Base-by-base conservation (phyloP, 2,329 filamentous ascomycete genomes). In the Ophiocordyceps unilateralis region DNA sequence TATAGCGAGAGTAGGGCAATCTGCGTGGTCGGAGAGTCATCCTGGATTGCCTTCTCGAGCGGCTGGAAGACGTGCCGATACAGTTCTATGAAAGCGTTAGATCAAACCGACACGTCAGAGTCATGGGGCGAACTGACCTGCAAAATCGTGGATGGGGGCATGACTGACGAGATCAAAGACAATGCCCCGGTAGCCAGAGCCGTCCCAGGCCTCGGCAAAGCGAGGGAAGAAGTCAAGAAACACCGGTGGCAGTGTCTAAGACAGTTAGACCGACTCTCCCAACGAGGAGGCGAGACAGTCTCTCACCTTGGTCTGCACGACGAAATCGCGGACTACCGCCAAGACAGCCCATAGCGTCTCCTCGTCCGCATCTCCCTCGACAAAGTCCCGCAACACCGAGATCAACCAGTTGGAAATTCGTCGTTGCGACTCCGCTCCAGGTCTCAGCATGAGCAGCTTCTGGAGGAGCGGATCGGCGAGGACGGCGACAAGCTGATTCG, bases 401-500 rank as follows among this genome's bases (percentile, higher is more conserved):
- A 63, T 56, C 37, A 81, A 55, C 77, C 77, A 81, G 50, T 72
- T 70, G 38, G 69, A 64, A 38, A 77, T 65, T n/a, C 77, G 66
- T 41, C 63, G 62, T 23, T 66, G 60, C 12, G 66, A 67, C 41
- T 68, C 64, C 15, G 64, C 60, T 30, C 73, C 69, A 2, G 78
- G 72, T 41, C 74, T 70, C 24, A 83, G 62, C n/a, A 83, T 62
- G 28, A 85, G 63, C 21, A 89, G 66, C 54, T 89, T 91, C 56
- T 89, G 84, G 1, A 89, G 70, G 24, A 93, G 65, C 3, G 81
- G 81, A 53, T 93, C 83, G 2, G 73, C 74, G 14, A 93, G 64
- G 4, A 83, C 76, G 5, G 86, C 83, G 36, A 87, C 76, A 2
- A 93, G 67, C 58, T 93, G 86, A 48, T 83, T 87, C 0, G 86